These are phyloP conservation scores for Raffaelea albimanens DNA, from an alignment of 2,329 filamentous ascomycete genomes.

Conservation along the genomic window DNA sequence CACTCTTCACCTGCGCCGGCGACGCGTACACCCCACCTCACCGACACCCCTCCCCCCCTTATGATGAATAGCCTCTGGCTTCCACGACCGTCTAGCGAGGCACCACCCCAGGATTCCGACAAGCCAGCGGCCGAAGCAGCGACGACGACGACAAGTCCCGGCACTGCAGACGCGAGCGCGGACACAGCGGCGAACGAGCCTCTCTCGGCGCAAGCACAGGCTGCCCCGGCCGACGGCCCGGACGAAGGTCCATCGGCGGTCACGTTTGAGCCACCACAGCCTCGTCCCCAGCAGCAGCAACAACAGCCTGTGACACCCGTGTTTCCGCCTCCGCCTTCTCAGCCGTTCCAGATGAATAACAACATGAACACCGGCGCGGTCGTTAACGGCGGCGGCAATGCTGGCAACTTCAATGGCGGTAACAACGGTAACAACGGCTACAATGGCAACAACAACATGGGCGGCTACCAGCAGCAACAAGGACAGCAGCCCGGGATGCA, in stretches of 20 bases:
- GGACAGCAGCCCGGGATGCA: conserved; percentile 5
- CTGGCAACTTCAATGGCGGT: not conserved
- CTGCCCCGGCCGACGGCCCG: no score
- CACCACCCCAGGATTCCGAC: not conserved
- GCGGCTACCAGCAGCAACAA: not conserved
- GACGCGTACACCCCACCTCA: not conserved
- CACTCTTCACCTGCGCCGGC: no score
- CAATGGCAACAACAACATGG: not conserved
- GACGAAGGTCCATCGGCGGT: no score
- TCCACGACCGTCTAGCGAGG: conserved; percentile 9
- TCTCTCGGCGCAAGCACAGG: no score
- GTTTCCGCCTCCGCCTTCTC: not conserved
- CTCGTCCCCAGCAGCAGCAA: no score
- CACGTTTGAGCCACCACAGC: no score
- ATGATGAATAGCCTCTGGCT: conserved; percentile 15
- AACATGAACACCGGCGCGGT: not conserved
- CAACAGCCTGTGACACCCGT: not conserved
- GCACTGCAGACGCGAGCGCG: no score
- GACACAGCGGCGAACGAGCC: no score
- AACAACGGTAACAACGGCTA: not conserved
- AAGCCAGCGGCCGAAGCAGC: not conserved
- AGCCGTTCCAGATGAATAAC: not conserved
- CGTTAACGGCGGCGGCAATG: not conserved
- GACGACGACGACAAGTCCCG: not conserved
- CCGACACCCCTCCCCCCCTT: conserved; percentile 2